Base-by-base conservation (phyloP, 73 alveolate species). In the Urostyla sp. region DNA sequence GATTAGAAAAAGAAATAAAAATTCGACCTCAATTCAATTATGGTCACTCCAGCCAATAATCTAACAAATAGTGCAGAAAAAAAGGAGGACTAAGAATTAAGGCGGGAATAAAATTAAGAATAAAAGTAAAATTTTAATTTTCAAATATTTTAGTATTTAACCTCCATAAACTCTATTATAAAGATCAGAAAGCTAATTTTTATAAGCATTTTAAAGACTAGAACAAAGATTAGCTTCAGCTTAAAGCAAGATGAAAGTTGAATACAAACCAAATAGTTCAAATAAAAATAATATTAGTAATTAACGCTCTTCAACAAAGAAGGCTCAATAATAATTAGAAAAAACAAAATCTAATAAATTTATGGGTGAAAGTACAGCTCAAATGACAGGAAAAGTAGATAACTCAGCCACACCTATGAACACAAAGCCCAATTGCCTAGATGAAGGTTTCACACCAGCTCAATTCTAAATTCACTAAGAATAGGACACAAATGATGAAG, bases 401-500 rank as follows among this genome's bases (percentile, higher is more conserved):
- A 55, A 16, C 46, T 18, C 7, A 32, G 32, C 13, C 18, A 1
- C 0, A 35, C 1, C n/a, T 43, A 40, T 30, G 28, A 13, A 35
- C 24, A 31, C 75, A 8, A 34, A 10, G 31, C n/a, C n/a, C n/a
- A n/a, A n/a, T n/a, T n/a, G n/a, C n/a, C n/a, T n/a, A n/a, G n/a
- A n/a, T n/a, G n/a, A n/a, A 58, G 16, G 15, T 55, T 34, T 55
- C 75, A 16, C 32, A 31, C 4, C 28, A 34, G 34, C 37, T 58
- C 35, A 34, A 36, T 38, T 35, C 43, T 21, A 63, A 63, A 26
- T 24, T 16, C 26, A 21, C 35, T 21, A 40, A 63, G 50, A 16
- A 26, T 32, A 36, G 53, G 45, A 13, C 43, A 63, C 60, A 4
- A 60, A 63, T 63, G 79, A 63, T 7, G 79, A 63, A 0, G 79